Evolutionary conservation across 108 stramenopile species (phyloP), one percentile per base, ranked within the genome.

Genomic region (Bacterosira constricta): DNA sequence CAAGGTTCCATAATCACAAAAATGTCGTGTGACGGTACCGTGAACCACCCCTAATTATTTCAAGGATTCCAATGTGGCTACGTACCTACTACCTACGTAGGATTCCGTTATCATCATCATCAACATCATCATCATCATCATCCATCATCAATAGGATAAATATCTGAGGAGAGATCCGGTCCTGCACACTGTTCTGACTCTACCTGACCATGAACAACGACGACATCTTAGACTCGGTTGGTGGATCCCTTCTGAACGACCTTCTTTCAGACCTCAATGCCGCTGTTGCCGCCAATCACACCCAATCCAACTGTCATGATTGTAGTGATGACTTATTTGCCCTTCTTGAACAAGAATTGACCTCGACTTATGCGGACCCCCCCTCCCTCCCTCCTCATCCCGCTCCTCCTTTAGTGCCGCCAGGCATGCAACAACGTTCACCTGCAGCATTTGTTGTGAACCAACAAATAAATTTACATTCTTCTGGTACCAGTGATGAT

Each of bases 211-310:
- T 42, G 41, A 11, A 64, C 63, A 34, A 50, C 27, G 34, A 50
- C 26, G 63, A 64, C 46, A 50, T 64, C 29, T 50, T 64, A 42
- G 63, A 42, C 6, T 32, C 63, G 13, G n/a, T 90, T 29, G 89
- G 92, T 34, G 88, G 88, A 41, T 85, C 87, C 49, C 81, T 93
- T 21, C 88, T 93, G 79, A 88, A 89, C 36, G 87, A 90, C 55
- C 81, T 93, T 21, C 75, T 90, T 38, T 83, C 92, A 5, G 92
- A 93, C 71, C 63, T 93, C 50, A 73, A 88, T 34, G 87, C 82
- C 46, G 64, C 73, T 17, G 35, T 46, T 15, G 45, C 59, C 15
- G 29, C 44, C 27, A 82, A 77, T n/a, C 79, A 60, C 51, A 50
- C 34, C 20, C 47, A 27, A 37, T 30, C 32, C 12, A 55, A 12